Evolutionary conservation across 768 basidiomycete genomes (phyloP).

Genomic region (Mycena galericulata): DNA sequence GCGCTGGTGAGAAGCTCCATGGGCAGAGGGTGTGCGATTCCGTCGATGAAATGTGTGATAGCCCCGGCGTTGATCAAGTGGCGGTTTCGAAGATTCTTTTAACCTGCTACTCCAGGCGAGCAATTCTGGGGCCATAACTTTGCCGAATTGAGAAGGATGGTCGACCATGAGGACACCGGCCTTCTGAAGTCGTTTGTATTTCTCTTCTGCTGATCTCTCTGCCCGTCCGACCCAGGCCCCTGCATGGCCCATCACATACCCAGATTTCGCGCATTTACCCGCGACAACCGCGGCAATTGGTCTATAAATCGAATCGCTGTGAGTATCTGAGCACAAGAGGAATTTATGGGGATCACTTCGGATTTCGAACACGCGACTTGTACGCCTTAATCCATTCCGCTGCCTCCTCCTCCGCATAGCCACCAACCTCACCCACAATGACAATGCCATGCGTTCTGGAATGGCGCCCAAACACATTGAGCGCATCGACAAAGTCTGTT

Average conservation of each 20-base stretch:
- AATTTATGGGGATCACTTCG: background rate
- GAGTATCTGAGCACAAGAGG: background rate
- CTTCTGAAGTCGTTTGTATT: background rate
- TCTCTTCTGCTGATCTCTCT: constrained; percentile 18
- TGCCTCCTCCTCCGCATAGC: constrained; percentile 29
- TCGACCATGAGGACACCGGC: constrained; percentile 28
- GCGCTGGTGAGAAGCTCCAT: background rate
- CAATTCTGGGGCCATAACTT: constrained; percentile 7
- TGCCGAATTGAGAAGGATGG: constrained; percentile 30
- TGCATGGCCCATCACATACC: constrained; percentile 30
- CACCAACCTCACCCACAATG: constrained; percentile 30
- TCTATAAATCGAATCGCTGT: background rate
- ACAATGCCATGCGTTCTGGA: constrained; percentile 26
- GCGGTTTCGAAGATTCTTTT: background rate
- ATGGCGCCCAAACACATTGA: constrained; percentile 24
- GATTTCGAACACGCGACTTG: background rate
- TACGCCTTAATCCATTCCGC: constrained; percentile 28
- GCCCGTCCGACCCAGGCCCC: constrained; percentile 23
- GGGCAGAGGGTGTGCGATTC: background rate
- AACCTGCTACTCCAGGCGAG: background rate
- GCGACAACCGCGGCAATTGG: constrained; percentile 28
- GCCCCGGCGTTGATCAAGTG: background rate
- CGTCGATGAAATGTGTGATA: constrained; percentile 7
- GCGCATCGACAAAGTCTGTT: constrained; percentile 33
- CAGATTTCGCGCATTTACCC: constrained; percentile 4